Evolutionary conservation across 1,284 basidiomycete species (phyloP), one percentile per base, ranked within the genome.

Genomic region (Neotropicomus parvogracilis): DNA sequence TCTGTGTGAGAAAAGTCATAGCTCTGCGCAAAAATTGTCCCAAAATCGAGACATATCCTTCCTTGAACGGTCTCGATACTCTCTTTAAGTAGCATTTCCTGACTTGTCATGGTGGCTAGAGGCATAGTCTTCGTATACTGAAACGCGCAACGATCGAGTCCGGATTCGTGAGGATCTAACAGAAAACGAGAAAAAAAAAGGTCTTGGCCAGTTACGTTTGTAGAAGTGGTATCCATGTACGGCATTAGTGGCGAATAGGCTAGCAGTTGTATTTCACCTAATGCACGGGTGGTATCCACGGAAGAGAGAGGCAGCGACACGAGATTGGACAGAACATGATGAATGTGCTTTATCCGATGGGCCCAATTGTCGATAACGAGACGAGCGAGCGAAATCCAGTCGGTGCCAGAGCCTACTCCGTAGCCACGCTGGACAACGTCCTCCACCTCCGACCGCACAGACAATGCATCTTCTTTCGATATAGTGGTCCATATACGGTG

Each of bases 231-330:
- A 24, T 47, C 39, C 46, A 47, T 44, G 46, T 47, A 44, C 24
- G 46, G 46, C 46, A 47, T 47, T 26, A 47, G n/a, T 5, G 46
- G 46, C 9, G 46, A 47, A 44, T 35, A 47, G 3, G 46, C 17
- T 19, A 47, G 20, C 21, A 47, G 40, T 6, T 44, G 46, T 27
- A 44, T 47, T 40, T 44, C 33, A n/a, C 44, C 40, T 27, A 47
- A 28, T 26, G 32, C 19, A 14, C 26, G 46, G 5, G 17, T 14
- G 13, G 32, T 16, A 17, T 44, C 12, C 17, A 34, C 7, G n/a
- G 40, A 6, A 21, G 38, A 29, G 5, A 16, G 17, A 24, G 21
- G 14, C 8, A 5, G 24, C 3, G 46, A 28, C n/a, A 29, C 33
- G 14, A 36, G 12, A 17, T 43, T 20, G 14, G 46, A 44, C 6